Evolutionary conservation across 129 eudicot genomes (phyloP), one percentile per base, ranked within the genome.

Genomic region (Arctium minus): DNA sequence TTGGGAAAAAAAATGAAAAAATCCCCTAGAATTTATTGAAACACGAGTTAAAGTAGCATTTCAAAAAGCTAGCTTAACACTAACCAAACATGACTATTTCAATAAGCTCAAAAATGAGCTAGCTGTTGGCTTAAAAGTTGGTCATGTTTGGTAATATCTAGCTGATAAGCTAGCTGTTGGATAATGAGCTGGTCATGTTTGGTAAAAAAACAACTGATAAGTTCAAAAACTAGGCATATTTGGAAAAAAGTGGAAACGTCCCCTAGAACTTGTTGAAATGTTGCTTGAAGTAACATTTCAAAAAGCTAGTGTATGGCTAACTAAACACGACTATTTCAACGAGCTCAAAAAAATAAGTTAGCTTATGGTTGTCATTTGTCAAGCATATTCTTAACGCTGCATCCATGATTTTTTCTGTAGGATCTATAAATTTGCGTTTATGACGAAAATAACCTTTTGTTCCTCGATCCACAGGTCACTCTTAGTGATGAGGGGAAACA

Each of bases 401-500:
- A 53, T 53, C 27, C 65, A 15, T 53, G 65, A 53, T 22, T 22
- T 53, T 53, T 53, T 15, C 65, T 15, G 18, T 2, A 5, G n/a
- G 62, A 22, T 36, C 73, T 40, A 64, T 37, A 78, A 64, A 62
- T 42, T 27, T 39, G 13, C 36, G n/a, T 18, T n/a, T 27, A 73
- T 81, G 35, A 81, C 69, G 8, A 36, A 56, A 53, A 53, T 17
- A 17, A 74, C 33, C 42, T 35, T 75, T 18, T 75, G 38, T 46
- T 53, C 65, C 27, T 53, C 46, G 10, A 62, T 77, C 65, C n/a
- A 38, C 89, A 92, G 97, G 90, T 92, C 97, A 10, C 89, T 92
- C 72, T 50, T 94, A 38, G 92, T 94, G 53, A 94, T 94, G 98
- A 89, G 93, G 70, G 97, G 97, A 73, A 92, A 92, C 81, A 94